Evolutionary conservation across 2,329 filamentous ascomycete species (phyloP).

Genomic region (Alternaria conjuncta): DNA sequence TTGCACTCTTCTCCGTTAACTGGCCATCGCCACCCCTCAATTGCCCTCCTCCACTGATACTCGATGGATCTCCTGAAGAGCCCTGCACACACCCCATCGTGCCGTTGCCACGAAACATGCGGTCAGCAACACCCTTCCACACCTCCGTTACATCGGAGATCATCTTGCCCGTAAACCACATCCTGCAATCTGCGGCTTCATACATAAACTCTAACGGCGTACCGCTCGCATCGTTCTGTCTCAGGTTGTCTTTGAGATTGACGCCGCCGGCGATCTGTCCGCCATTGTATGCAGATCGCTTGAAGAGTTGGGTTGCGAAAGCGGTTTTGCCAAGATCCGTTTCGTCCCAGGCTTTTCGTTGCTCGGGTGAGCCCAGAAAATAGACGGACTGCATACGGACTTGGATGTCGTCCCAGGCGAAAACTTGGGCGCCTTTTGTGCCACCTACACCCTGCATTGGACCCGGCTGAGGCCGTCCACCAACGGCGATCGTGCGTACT

Average conservation of each 20-base stretch:
- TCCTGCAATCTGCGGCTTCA: constrained; percentile 50
- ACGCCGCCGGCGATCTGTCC: constrained; percentile 39
- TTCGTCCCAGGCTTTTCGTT: constrained; percentile 38
- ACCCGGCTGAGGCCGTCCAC: constrained; percentile 50
- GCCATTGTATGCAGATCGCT: constrained; percentile 34
- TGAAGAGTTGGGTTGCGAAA: constrained; percentile 43
- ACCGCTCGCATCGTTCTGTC: constrained; percentile 44
- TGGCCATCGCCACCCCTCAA: constrained; percentile 33
- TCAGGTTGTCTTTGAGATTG: constrained; percentile 48
- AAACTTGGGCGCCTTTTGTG: constrained; percentile 52
- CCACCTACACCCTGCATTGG: constrained; percentile 55
- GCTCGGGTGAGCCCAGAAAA: constrained; percentile 38
- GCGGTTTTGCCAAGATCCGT: constrained; percentile 41
- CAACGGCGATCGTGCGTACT: constrained; percentile 52
- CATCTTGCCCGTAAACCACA: constrained; percentile 50
- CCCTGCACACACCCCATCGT: constrained; percentile 34
- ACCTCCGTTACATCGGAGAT: constrained; percentile 43
- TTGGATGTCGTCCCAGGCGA: constrained; percentile 43
- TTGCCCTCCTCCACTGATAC: constrained; percentile 41
- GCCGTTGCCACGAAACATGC: constrained; percentile 41
- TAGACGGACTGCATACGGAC: constrained; percentile 40
- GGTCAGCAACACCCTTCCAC: constrained; percentile 49
- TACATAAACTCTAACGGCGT: constrained; percentile 52
- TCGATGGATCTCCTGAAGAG: constrained; percentile 38
- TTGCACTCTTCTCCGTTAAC: constrained; percentile 8